phyloP scores from a whole-genome alignment of 2,329 filamentous ascomycete genomes.

The Fusarium scirpi region DNA sequence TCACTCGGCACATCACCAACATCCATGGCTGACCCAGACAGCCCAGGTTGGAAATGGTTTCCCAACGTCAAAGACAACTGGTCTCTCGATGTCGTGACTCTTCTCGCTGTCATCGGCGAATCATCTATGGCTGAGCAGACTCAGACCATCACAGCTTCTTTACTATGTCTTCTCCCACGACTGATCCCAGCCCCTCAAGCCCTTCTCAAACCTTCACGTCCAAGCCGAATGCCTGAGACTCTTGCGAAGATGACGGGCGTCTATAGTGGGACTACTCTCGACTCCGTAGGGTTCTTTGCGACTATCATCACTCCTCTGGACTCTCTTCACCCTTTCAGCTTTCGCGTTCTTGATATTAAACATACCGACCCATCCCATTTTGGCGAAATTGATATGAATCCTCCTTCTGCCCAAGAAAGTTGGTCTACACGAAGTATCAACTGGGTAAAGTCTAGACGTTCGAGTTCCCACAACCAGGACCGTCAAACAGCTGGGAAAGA shows the following conservation, averaged over 20 bases:
- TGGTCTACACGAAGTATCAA: conserved; percentile 24
- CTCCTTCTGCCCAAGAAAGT: conserved; percentile 11
- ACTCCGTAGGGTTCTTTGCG: conserved; percentile 70
- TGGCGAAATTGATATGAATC: conserved; percentile 19
- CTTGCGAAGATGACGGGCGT: conserved; percentile 69
- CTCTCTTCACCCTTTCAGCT: conserved; percentile 59
- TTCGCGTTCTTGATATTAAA: conserved; percentile 62
- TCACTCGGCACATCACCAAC: neutral
- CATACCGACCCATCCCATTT: conserved; percentile 53
- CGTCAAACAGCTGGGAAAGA: neutral
- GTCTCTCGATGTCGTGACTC: conserved; percentile 71
- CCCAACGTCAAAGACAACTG: conserved; percentile 59
- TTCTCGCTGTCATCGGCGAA: conserved; percentile 73
- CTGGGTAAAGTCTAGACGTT: conserved; percentile 21
- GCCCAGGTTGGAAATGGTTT: conserved; percentile 57
- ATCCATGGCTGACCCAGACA: conserved; percentile 45
- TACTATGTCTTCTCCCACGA: conserved; percentile 68
- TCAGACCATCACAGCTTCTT: conserved; percentile 69
- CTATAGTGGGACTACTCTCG: conserved; percentile 65
- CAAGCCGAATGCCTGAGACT: conserved; percentile 66
- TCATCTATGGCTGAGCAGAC: conserved; percentile 68
- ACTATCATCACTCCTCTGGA: conserved; percentile 70
- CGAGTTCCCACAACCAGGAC: neutral
- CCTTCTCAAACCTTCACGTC: conserved; percentile 67
- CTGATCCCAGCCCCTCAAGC: conserved; percentile 73